Evolutionary conservation across 129 eudicot species (phyloP).

Genomic region (Helichrysum umbraculigerum): DNA sequence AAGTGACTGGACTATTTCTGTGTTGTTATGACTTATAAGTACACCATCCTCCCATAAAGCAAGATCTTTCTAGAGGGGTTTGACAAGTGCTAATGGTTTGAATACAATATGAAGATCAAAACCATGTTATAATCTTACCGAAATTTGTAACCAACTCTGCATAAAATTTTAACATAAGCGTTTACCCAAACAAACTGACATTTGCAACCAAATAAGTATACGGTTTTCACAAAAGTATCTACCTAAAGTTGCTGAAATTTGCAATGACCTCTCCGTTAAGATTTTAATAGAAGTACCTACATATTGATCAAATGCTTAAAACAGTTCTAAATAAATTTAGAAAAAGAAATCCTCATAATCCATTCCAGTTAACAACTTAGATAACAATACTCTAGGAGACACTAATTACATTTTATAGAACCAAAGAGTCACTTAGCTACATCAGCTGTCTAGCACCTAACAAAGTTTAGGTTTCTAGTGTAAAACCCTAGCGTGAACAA

Average conservation of each 20-base stretch:
- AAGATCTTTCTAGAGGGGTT: neutral
- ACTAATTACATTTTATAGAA: neutral
- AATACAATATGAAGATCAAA: neutral
- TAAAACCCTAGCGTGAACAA: neutral
- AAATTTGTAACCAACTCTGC: conserved; percentile 8
- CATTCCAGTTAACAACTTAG: neutral
- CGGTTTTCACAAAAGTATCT: neutral
- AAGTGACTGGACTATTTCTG: neutral
- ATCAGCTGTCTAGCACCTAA: neutral
- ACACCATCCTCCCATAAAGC: neutral
- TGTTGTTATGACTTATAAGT: neutral
- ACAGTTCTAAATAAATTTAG: too few relatives aligned
- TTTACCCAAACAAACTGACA: neutral
- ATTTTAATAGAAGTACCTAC: too few relatives aligned
- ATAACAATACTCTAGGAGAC: neutral
- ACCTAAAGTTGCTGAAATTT: neutral
- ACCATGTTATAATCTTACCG: neutral
- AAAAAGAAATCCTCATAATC: neutral
- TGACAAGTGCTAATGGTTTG: neutral
- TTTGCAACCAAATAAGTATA: neutral
- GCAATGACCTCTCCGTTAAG: neutral
- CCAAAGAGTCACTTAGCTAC: neutral
- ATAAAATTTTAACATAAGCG: neutral
- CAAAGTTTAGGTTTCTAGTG: neutral
- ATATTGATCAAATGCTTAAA: too few relatives aligned